phyloP scores from a whole-genome alignment of 2,329 filamentous ascomycete genomes.

The Emmonsia crescens region DNA sequence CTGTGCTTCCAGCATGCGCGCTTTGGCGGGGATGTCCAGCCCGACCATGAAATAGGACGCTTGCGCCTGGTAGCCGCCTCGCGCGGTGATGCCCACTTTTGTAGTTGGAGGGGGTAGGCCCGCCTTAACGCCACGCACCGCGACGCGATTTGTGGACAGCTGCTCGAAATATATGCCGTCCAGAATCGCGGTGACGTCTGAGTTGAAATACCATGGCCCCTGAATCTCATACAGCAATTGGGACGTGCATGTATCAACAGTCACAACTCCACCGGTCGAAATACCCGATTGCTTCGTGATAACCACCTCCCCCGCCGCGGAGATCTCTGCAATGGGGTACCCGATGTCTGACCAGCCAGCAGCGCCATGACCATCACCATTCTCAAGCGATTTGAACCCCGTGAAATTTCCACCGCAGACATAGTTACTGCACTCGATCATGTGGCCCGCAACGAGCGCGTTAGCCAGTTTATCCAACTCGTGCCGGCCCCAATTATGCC shows the following conservation, averaged over 20 bases:
- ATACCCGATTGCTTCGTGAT: slow-evolving; percentile 34
- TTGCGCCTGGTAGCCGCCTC: slow-evolving; percentile 39
- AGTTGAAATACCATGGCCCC: slow-evolving; percentile 47
- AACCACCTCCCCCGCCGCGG: slow-evolving; percentile 28
- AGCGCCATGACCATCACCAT: slow-evolving; percentile 7
- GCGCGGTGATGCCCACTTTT: slow-evolving; percentile 39
- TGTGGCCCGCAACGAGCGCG: slow-evolving; percentile 29
- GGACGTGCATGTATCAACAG: slow-evolving; percentile 41
- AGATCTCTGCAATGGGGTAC: slow-evolving; percentile 38
- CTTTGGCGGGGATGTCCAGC: slow-evolving; percentile 37
- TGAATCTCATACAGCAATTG: slow-evolving; percentile 47
- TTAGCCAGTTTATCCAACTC: slow-evolving; percentile 31
- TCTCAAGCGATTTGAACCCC: slow-evolving; percentile 31
- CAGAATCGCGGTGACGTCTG: slow-evolving; percentile 45
- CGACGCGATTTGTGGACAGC: slow-evolving; percentile 39
- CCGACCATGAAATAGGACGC: slow-evolving; percentile 36
- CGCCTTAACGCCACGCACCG: slow-evolving; percentile 37
- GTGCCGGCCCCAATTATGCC: slow-evolving; percentile 31
- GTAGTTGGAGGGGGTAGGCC: slow-evolving; percentile 39
- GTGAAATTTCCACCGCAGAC: slow-evolving; percentile 36
- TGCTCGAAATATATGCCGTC: slow-evolving; percentile 44
- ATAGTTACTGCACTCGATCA: slow-evolving; percentile 34
- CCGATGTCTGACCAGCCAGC: slow-evolving; percentile 36
- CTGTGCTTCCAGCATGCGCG: slow-evolving; percentile 36
- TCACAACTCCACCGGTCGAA: slow-evolving; percentile 31